Evolutionary conservation across 331 rosid species (phyloP).

Genomic region (Spiraea crenata): DNA sequence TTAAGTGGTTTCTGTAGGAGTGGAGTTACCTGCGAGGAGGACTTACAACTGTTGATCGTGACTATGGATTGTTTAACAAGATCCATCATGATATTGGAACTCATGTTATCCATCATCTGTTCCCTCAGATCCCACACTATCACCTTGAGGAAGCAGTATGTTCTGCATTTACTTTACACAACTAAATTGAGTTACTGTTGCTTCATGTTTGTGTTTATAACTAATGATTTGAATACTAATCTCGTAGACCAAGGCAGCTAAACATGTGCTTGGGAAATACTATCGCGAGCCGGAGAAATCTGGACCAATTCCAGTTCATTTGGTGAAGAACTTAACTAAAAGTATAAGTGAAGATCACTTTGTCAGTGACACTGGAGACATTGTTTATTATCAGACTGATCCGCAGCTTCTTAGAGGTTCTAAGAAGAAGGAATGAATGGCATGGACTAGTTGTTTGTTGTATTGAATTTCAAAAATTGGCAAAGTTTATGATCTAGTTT

Average conservation of each 20-base stretch:
- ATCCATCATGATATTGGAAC: slow-evolving; percentile 82
- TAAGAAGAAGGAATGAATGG: background rate
- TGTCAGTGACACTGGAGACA: slow-evolving; percentile 54
- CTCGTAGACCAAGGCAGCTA: slow-evolving; percentile 57
- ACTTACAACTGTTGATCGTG: slow-evolving; percentile 74
- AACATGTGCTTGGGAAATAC: slow-evolving; percentile 57
- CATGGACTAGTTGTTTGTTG: background rate
- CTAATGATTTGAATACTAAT: background rate
- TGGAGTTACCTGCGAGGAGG: slow-evolving; percentile 78
- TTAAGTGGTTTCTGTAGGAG: slow-evolving; percentile 35
- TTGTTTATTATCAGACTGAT: slow-evolving; percentile 57
- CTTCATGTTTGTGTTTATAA: background rate
- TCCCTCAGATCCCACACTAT: slow-evolving; percentile 81
- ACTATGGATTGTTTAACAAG: slow-evolving; percentile 61
- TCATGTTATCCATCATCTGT: slow-evolving; percentile 72
- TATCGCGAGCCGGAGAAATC: slow-evolving; percentile 70
- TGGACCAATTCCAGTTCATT: slow-evolving; percentile 57
- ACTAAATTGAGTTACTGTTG: background rate
- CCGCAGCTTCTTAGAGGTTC: slow-evolving; percentile 13
- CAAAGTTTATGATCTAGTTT: too few relatives aligned
- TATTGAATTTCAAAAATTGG: background rate
- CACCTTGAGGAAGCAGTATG: slow-evolving; percentile 70
- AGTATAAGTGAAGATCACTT: slow-evolving; percentile 60
- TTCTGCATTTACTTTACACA: background rate
- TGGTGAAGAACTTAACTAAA: slow-evolving; percentile 36